Evolutionary conservation across 371 early-diverging fungal species (phyloP).

Genomic region (Lichtheimia ramosa): DNA sequence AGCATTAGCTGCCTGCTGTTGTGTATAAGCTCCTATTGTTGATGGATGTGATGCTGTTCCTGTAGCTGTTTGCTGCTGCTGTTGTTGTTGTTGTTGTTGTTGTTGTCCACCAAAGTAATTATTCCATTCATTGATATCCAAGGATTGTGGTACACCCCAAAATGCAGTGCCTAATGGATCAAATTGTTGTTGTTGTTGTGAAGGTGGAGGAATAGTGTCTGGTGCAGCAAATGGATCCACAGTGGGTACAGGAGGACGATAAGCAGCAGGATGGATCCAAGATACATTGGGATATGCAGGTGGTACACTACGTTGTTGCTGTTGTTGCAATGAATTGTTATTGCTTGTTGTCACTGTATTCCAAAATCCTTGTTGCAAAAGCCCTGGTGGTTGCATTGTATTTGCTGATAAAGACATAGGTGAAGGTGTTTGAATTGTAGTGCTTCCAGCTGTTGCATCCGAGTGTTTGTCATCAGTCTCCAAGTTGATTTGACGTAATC

Average conservation of each 20-base stretch:
- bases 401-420: no score
- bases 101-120: constrained; percentile 13
- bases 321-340: neutral
- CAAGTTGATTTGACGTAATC: constrained; percentile 21
- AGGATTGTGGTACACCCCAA: constrained; percentile 23
- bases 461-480: constrained; percentile 6
- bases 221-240: constrained; percentile 45
- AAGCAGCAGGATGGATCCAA: neutral
- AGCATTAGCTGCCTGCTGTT: neutral
- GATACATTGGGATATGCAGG: no score
- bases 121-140: constrained; percentile 26
- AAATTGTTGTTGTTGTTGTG: constrained; percentile 11
- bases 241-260: constrained; percentile 8
- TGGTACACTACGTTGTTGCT: neutral
- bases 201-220: constrained; percentile 28
- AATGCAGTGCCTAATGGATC: constrained; percentile 23
- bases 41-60: neutral
- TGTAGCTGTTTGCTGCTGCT: no score
- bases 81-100: neutral
- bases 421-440: neutral
- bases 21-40: neutral
- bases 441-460: neutral
- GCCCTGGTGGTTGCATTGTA: no score
- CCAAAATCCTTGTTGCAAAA: no score
- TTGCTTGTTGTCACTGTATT: neutral